Evolutionary conservation across 2,329 filamentous ascomycete genomes (phyloP), one percentile per base, ranked within the genome.

Genomic region (Fusarium multiceps): DNA sequence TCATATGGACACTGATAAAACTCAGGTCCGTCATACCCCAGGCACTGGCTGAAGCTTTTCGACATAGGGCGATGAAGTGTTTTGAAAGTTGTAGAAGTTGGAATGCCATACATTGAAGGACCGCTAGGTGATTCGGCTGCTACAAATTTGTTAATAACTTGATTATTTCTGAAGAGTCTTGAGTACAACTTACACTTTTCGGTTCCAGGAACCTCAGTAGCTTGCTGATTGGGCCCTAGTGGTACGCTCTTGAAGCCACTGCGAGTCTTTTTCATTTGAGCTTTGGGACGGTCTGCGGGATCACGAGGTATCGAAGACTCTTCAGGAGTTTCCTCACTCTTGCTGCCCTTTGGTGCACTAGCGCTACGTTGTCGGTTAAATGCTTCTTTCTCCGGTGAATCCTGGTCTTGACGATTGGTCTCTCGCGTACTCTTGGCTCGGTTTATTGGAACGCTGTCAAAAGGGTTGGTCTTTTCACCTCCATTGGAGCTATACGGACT

Each of bases 401-500:
- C 58, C 42, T 68, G 75, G 23, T 75, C 72, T 37, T 60, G 75
- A 18, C 77, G 78, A 16, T 75, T 67, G 10, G 77, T 69, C 32
- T 82, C 80, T 34, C 83, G 81, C 20, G 81, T 81, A 75, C 84
- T 87, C 64, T 80, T 82, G 7, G 83, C 79, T n/a, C 85, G 80
- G 49, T 79, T 78, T n/a, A 85, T 59, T 12, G 80, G 73, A 9
- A 75, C 77, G 3, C 82, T 83, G 46, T 88, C 86, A 62, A 87
- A 88, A 0, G 86, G 83, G 47, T 88, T 85, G 7, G 86, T 85
- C 78, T 86, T 89, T 75, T 90, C 88, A 34, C 88, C 87, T 14
- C 86, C 82, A 32, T 85, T 82, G 2, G 81, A 83, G 43, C 83
- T 81, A 72, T 90, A 90, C 0, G 88, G 87, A 8, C 85, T 87